Percentiles rank a stretch among this genome's conserved stretches.
Evolutionary conservation across 1,284 basidiomycete species (phyloP).

Genomic region (Termitomyces sp.): DNA sequence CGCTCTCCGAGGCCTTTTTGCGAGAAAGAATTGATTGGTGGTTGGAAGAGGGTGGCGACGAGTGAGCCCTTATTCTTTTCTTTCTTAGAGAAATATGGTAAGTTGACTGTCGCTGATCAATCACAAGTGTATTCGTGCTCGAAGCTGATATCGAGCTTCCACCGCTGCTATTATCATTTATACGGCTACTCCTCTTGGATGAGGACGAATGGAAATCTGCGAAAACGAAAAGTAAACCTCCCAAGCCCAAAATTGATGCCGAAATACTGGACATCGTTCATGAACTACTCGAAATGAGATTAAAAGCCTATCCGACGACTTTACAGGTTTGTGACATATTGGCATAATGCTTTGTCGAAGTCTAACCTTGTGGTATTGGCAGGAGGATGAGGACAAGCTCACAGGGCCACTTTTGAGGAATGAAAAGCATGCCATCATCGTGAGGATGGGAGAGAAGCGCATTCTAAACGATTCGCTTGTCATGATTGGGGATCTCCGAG

Average conservation of each 20-base stretch:
- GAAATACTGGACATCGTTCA: conserved; percentile 41
- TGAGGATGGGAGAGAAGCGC: conserved; percentile 78
- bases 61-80: conserved; percentile 50
- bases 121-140: conserved; percentile 56
- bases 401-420: conserved; percentile 39
- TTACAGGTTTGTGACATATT: conserved; percentile 40
- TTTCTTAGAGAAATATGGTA: background rate
- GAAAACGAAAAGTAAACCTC: conserved; percentile 68
- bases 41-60: conserved; percentile 86
- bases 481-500: conserved; percentile 18
- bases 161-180: conserved; percentile 64
- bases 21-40: conserved; percentile 82
- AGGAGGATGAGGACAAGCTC: conserved; percentile 47
- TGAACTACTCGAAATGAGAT: conserved; percentile 45
- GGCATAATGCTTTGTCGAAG: conserved; percentile 15
- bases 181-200: conserved; percentile 61
- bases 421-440: conserved; percentile 61
- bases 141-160: conserved; percentile 56
- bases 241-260: conserved; percentile 64
- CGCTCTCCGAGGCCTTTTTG: conserved; percentile 21
- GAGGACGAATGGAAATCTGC: conserved; percentile 61
- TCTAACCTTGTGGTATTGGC: background rate
- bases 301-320: conserved; percentile 53
- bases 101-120: conserved; percentile 5
- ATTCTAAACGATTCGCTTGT: conserved; percentile 46